Evolutionary conservation across 2,329 filamentous ascomycete genomes (phyloP), one percentile per base, ranked within the genome.

Genomic region (Aspergillus sp.): DNA sequence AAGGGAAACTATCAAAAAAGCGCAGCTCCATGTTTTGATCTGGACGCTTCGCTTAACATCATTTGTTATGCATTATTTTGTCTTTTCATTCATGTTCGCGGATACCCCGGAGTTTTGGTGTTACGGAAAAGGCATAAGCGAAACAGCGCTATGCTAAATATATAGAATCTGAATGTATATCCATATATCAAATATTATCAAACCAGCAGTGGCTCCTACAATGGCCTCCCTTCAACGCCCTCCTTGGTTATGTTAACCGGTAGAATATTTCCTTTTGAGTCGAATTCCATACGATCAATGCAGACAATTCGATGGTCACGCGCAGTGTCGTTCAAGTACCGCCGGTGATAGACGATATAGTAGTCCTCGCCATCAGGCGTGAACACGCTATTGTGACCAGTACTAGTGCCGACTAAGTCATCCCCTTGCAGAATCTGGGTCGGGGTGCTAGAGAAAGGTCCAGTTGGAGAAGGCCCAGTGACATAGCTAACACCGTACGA

Each of bases 221-320:
- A 51, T 17, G 58, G 53, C 19, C 61, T 58, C 14, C 58, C 66
- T n/a, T 65, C 52, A 1, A 71, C 69, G 2, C 70, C 68, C 37
- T 68, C 65, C 0, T 44, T 60, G 1, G 70, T 72, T 51, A 82
- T 81, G 41, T 65, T 68, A 4, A 82, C 70, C 1, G 73, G 73
- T 45, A 70, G 63, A 41, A 81, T 80, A 39, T 73, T 77, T 17
- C 76, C 78, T 33, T 77, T 67, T 1, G 71, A 69, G 57, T 78
- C 73, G 60, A 82, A 82, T 59, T 76, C 71, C 72, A 82, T 78
- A 15, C 78, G 74, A 63, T 82, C 80, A 52, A 81, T 80, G 35
- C 78, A 78, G 3, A 78, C 66, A 15, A 77, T 74, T 3, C 80
- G 77, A 64, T 82, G 77, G 58, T 82, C 79, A 35, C 74, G 75